A percentile compares a stretch with the other conserved stretches of the same genome.
These are phyloP conservation scores for Diplosphaera chodatii DNA, from an alignment of 139 green algal genomes.

Conservation along the genomic window DNA sequence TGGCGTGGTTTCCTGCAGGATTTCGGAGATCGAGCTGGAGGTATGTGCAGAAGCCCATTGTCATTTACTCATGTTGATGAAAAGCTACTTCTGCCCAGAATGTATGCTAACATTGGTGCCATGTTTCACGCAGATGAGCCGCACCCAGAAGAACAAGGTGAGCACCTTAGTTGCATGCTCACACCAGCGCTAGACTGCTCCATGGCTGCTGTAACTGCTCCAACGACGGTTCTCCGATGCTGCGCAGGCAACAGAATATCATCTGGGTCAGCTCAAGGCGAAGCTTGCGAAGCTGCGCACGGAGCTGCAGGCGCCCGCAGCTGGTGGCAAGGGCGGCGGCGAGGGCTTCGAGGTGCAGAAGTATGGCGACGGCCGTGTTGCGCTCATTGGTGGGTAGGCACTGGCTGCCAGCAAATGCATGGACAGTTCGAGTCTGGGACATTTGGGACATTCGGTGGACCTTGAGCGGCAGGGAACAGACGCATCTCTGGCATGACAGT, in stretches of 20 bases:
- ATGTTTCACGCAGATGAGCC: conserved; percentile 78
- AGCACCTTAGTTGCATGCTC: conserved; percentile 6
- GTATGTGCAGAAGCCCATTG: no score
- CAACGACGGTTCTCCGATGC: no score
- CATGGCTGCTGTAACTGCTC: no score
- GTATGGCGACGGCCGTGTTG: conserved; percentile 92
- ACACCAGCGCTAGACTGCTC: no score
- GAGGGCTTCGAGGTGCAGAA: conserved; percentile 97
- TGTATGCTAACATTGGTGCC: no score
- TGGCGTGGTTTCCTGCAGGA: conserved; percentile 51
- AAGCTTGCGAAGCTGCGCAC: conserved; percentile 95
- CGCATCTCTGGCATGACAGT: no score
- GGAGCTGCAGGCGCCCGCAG: conserved; percentile 80
- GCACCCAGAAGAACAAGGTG: conserved; percentile 98
- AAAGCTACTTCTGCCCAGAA: no score
- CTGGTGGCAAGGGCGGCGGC: conserved; percentile 42
- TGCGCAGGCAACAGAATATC: conserved; percentile 80
- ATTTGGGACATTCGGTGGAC: no score
- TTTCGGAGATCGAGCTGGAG: conserved; percentile 96
- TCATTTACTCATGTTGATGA: no score
- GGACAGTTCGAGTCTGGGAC: no score
- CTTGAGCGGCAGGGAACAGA: no score
- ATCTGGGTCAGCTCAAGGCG: conserved; percentile 94
- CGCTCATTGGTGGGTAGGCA: conserved; percentile 77
- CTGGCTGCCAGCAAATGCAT: neutral